Evolutionary conservation across 768 basidiomycete species (phyloP).

Genomic region (Podaxis sp.): DNA sequence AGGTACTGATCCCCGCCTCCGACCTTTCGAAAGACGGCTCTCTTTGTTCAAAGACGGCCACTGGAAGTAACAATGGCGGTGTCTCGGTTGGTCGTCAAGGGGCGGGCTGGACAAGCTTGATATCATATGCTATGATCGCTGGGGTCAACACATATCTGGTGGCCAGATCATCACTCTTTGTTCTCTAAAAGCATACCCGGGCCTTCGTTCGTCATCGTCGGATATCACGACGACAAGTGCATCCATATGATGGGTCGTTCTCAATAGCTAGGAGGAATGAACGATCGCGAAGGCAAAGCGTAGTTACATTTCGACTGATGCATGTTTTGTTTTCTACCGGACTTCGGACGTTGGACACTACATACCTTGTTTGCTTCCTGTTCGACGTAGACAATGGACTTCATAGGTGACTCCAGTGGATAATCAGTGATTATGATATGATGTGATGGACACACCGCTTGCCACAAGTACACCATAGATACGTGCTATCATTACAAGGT

Average conservation of each 20-base stretch:
- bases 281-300: background rate
- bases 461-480: conserved; percentile 3
- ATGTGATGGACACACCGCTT: background rate
- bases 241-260: background rate
- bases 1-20: conserved; percentile 4
- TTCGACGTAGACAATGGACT: background rate
- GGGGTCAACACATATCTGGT: background rate
- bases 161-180: background rate
- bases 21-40: background rate
- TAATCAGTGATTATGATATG: conserved; percentile 8
- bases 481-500: conserved; percentile 8
- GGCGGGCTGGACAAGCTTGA: background rate
- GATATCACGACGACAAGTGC: background rate
- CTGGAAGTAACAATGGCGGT: background rate
- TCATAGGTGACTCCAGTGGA: background rate
- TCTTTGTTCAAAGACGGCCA: background rate
- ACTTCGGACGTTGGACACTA: background rate
- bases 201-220: background rate
- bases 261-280: background rate
- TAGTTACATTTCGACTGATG: background rate
- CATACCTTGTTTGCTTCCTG: background rate
- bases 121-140: background rate
- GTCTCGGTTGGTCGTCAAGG: background rate
- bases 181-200: background rate
- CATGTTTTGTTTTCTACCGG: background rate